These are phyloP conservation scores for Leishmania major DNA, from an alignment of 208 protist genomes.

Conservation along the genomic window DNA sequence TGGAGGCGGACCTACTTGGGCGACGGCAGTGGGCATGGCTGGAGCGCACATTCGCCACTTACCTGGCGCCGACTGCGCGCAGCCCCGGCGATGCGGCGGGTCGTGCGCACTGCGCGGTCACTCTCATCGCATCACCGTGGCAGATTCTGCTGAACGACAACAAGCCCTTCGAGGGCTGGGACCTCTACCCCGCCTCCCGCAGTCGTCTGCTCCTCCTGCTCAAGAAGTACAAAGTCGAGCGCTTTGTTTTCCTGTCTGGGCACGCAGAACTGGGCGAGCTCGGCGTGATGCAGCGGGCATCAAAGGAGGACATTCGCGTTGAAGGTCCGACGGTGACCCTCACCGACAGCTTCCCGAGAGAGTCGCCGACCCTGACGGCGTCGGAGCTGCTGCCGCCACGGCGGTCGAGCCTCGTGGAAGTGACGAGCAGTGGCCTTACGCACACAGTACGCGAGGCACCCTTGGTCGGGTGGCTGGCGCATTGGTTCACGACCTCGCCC, in stretches of 20 bases:
- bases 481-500: constrained; percentile 17
- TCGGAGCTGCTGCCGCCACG: constrained; percentile 22
- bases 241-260: constrained; percentile 78
- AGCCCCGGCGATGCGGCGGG: constrained; percentile 27
- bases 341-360: constrained; percentile 16
- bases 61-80: constrained; percentile 14
- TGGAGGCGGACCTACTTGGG: constrained; percentile 68
- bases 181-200: constrained; percentile 56
- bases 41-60: constrained; percentile 42
- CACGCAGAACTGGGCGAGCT: constrained; percentile 79
- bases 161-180: constrained; percentile 74
- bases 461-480: constrained; percentile 25
- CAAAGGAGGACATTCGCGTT: constrained; percentile 18
- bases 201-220: constrained; percentile 59
- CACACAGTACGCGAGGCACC: constrained; percentile 35
- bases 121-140: constrained; percentile 62
- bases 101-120: constrained; percentile 52
- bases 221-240: constrained; percentile 37
- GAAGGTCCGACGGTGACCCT: constrained; percentile 19
- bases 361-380: constrained; percentile 12
- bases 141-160: constrained; percentile 82
- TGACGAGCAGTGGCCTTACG: constrained; percentile 73
- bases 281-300: constrained; percentile 32
- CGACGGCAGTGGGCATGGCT: constrained; percentile 84
- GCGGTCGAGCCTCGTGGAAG: constrained; percentile 46